Evolutionary conservation across 768 basidiomycete species (phyloP).

Genomic region (Podaxis sp.): DNA sequence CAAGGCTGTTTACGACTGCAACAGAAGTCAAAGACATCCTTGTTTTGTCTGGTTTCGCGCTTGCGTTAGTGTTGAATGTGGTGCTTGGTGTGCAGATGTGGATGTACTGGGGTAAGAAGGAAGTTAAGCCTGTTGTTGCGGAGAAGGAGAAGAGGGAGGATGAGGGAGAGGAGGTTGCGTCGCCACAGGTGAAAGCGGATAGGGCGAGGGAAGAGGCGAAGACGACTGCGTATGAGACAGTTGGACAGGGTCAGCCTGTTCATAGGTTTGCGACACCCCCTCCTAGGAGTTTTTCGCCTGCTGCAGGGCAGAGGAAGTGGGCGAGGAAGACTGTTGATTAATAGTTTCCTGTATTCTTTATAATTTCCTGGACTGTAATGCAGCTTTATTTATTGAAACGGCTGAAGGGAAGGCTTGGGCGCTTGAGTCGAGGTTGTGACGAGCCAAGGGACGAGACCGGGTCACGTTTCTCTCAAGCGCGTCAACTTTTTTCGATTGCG

Average conservation of each 20-base stretch:
- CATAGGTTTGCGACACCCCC: slow-evolving; percentile 14
- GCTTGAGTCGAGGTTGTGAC: not conserved
- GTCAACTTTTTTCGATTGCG: not conserved
- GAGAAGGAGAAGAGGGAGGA: slow-evolving; percentile 10
- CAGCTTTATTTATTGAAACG: not conserved
- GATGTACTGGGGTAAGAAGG: slow-evolving; percentile 71
- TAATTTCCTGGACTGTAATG: not conserved
- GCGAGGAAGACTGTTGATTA: slow-evolving; percentile 15
- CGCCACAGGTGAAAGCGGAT: slow-evolving; percentile 7
- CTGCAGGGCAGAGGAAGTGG: slow-evolving; percentile 12
- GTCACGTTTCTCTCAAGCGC: not conserved
- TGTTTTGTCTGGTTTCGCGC: slow-evolving; percentile 79
- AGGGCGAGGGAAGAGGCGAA: slow-evolving; percentile 1
- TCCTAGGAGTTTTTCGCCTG: slow-evolving; percentile 13
- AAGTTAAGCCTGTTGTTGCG: not conserved
- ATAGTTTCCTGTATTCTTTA: not conserved
- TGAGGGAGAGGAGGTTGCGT: slow-evolving; percentile 9
- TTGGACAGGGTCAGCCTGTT: slow-evolving; percentile 2
- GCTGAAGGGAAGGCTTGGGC: not conserved
- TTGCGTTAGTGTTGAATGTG: slow-evolving; percentile 80
- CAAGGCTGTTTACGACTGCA: slow-evolving; percentile 89
- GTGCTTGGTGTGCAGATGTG: slow-evolving; percentile 86
- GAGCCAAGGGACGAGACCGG: not conserved
- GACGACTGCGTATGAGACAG: slow-evolving; percentile 10
- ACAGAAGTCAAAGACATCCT: slow-evolving; percentile 85